Evolutionary conservation across 1,284 basidiomycete species (phyloP).

Genomic region (Sporisorium exsertum): DNA sequence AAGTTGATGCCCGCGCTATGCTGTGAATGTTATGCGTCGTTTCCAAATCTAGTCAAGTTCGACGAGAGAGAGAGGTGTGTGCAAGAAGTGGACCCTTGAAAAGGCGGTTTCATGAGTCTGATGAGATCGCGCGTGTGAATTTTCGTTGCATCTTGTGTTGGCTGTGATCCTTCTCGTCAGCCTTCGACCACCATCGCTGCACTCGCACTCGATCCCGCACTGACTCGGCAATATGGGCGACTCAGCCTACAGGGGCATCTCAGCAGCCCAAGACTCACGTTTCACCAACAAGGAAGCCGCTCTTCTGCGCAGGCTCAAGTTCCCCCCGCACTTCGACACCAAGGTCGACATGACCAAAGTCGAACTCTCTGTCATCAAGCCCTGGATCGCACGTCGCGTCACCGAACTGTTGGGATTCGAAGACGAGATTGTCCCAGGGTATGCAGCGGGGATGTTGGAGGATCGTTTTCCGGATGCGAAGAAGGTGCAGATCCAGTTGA

Average conservation of each 20-base stretch:
- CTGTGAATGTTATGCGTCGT: background rate
- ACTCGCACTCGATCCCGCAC: background rate
- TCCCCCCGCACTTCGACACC: conserved; percentile 77
- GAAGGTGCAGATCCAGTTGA: conserved; percentile 93
- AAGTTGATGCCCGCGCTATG: no score
- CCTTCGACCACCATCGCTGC: background rate
- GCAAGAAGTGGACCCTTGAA: conserved; percentile 4
- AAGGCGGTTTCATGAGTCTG: background rate
- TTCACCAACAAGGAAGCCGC: conserved; percentile 95
- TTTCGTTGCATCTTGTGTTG: background rate
- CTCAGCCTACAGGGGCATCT: conserved; percentile 53
- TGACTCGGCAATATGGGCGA: conserved; percentile 40
- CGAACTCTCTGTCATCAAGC: conserved; percentile 79
- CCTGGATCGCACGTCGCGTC: conserved; percentile 93
- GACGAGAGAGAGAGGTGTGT: background rate
- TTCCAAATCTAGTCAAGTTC: background rate
- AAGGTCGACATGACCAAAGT: conserved; percentile 96
- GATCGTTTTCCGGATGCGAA: conserved; percentile 88
- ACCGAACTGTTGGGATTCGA: conserved; percentile 91
- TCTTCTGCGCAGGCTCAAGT: conserved; percentile 85
- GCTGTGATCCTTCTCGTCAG: no score
- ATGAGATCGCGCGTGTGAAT: conserved; percentile 1
- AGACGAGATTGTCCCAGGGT: conserved; percentile 96
- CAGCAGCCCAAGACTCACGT: conserved; percentile 72
- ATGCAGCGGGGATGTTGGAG: conserved; percentile 91